A percentile compares a stretch with the other conserved stretches of the same genome.
Conservation (phyloP, 768 basidiomycete genomes). For the Gymnopilus dilepis region DNA sequence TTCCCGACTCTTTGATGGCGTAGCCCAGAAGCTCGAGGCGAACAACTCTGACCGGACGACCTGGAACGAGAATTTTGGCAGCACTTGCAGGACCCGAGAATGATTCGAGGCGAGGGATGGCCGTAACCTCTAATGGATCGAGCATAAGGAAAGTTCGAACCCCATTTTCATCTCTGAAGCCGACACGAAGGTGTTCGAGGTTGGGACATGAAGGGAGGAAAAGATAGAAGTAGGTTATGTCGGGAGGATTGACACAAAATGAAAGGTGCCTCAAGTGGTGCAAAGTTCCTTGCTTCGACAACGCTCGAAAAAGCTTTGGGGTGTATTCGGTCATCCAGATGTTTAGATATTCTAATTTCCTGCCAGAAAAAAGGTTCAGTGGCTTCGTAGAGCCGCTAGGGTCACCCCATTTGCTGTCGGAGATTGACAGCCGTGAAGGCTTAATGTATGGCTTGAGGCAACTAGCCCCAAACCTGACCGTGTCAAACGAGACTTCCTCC, state of each 20-base stretch:
- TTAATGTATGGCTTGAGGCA: background rate
- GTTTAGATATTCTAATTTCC: background rate
- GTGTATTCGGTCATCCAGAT: background rate
- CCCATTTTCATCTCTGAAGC: background rate
- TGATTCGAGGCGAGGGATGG: background rate
- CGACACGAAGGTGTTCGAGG: background rate
- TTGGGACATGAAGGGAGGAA: background rate
- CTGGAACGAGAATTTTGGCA: background rate
- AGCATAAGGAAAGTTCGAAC: background rate
- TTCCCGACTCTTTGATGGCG: background rate
- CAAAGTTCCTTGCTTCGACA: background rate
- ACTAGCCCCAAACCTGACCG: background rate
- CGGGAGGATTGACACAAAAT: background rate
- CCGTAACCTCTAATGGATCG: background rate
- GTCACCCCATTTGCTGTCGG: background rate
- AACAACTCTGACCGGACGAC: conserved; percentile 1
- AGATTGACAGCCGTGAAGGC: background rate
- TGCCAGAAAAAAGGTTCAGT: background rate
- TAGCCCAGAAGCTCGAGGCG: background rate
- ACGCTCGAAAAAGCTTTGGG: background rate
- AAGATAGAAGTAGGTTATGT: background rate
- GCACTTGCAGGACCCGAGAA: background rate
- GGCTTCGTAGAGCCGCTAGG: background rate
- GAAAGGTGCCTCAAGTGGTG: background rate
- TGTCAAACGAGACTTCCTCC: background rate